Base-by-base conservation (phyloP, 1,284 basidiomycete species). In the Baeospora myosura region DNA sequence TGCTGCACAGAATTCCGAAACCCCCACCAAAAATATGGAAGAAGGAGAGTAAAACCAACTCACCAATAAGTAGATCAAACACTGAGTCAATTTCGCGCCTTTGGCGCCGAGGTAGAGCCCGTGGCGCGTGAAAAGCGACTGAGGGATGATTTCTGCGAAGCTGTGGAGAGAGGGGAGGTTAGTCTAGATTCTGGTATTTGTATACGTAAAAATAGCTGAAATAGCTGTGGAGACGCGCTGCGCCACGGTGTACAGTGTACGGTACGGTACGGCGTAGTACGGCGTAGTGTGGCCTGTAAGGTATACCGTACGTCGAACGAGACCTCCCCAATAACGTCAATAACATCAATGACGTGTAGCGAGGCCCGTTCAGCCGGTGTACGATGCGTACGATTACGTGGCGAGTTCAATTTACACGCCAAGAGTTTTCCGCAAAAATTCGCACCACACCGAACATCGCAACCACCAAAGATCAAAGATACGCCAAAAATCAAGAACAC, bases 21-120 rank as follows among this genome's bases (percentile, higher is more conserved):
- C 8, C n/a, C 8, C n/a, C 26, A 28, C 26, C n/a, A 28, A 8
- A n/a, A n/a, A n/a, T 28, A 28, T 28, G n/a, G 26, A n/a, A 8
- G n/a, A 28, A n/a, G n/a, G 8, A n/a, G 26, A n/a, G n/a, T 8
- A 28, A 8, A n/a, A 28, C 8, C 8, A 11, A 64, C 76, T 49
- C 51, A 85, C 87, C 55, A 91, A 60, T 4, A 72, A 58, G 58
- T 78, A 83, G 37, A 92, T 84, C 32, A 92, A 61, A 20, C 71
- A 59, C 31, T 71, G 76, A 1, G 90, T 88, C 46, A 89, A 71
- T 0, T 82, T 79, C 0, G 89, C 90, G 71, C 92, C 90, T 52
- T 86, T 88, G 1, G 93, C 93, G 22, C 94, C 94, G 40, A 97
- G 81, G 45, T 85, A 84, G 2, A 97, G 74, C 18, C 94, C 94